Evolutionary conservation across 257 asterid species (phyloP), one percentile per base, ranked within the genome.

Genomic region (Solanum corneliomulleri): DNA sequence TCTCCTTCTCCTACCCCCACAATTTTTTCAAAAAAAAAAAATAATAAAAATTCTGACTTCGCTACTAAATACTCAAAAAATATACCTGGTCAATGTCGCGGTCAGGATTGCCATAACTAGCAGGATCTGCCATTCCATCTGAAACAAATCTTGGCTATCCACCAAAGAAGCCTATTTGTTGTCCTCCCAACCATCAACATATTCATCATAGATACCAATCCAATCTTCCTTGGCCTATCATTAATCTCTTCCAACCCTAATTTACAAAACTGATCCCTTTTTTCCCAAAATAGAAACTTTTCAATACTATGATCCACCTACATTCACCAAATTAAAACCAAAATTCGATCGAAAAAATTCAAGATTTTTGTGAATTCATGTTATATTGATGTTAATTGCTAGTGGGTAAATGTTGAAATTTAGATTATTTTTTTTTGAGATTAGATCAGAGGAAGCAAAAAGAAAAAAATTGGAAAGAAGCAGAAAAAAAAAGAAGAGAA

Each of bases 41-140:
- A n/a, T n/a, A n/a, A n/a, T 62, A 4, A n/a, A 62, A 62, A 62
- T 62, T 1, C 33, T 45, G 42, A 78, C 16, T 77, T 23, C 0
- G 31, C 14, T 4, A 41, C 37, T 42, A 9, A 10, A 10, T 70
- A 10, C 45, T 33, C 4, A 0, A 0, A 69, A 80, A 42, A 49
- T 31, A 49, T 83, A 91, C 99, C 98, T 94, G 98, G 84, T 96
- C 98, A 88, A 90, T 89, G 89, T 96, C 97, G 44, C 98, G 96
- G 88, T 93, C 95, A 90, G 92, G 90, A 91, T 89, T 92, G 92
- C 91, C 96, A 94, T 91, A 93, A 89, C 96, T 93, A 95, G 92
- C 92, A 92, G 92, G 98, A 95, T 95, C 98, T 95, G 98, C 99
- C 99, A 97, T 97, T 95, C 99, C 98, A 95, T 96, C 95, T 96